Conservation (phyloP, 2,329 filamentous ascomycete genomes). For the Xylaria sp. region DNA sequence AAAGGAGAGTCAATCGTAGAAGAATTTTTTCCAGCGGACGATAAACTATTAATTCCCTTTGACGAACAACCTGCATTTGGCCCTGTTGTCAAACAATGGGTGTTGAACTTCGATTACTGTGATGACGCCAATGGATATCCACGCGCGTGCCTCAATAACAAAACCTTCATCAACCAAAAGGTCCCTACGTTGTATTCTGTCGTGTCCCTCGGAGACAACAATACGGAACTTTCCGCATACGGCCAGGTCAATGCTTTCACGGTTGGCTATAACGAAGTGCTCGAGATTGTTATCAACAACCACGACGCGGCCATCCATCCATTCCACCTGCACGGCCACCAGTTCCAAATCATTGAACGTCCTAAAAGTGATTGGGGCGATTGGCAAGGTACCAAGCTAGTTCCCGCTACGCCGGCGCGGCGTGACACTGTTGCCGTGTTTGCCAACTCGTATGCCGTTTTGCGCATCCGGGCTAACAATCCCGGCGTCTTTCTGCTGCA, state of each 20-base stretch:
- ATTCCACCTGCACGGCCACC: slow-evolving; percentile 66
- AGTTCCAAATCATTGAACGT: slow-evolving; percentile 64
- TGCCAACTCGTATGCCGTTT: slow-evolving; percentile 58
- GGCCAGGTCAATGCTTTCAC: slow-evolving; percentile 58
- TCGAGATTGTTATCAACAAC: slow-evolving; percentile 65
- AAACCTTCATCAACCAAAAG: slow-evolving; percentile 74
- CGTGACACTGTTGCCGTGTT: slow-evolving; percentile 56
- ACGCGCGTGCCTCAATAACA: slow-evolving; percentile 72
- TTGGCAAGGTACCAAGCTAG: slow-evolving; percentile 49
- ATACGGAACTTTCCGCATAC: slow-evolving; percentile 57
- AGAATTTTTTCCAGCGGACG: slow-evolving; percentile 67
- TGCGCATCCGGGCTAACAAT: slow-evolving; percentile 64
- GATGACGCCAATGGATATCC: slow-evolving; percentile 70
- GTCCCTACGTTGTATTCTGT: slow-evolving; percentile 79
- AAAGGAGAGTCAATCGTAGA: slow-evolving; percentile 49
- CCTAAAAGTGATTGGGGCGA: slow-evolving; percentile 52
- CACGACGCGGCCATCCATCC: slow-evolving; percentile 60
- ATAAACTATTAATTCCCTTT: slow-evolving; percentile 67
- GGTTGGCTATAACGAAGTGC: slow-evolving; percentile 53
- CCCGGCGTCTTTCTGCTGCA: slow-evolving; percentile 68
- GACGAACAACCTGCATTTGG: slow-evolving; percentile 63
- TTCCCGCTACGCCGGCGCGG: slow-evolving; percentile 49
- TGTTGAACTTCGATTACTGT: slow-evolving; percentile 68
- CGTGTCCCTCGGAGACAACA: slow-evolving; percentile 64
- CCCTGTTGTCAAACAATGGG: slow-evolving; percentile 65